Evolutionary conservation across 371 early-diverging fungal genomes (phyloP).

Genomic region (Circinella minor): DNA sequence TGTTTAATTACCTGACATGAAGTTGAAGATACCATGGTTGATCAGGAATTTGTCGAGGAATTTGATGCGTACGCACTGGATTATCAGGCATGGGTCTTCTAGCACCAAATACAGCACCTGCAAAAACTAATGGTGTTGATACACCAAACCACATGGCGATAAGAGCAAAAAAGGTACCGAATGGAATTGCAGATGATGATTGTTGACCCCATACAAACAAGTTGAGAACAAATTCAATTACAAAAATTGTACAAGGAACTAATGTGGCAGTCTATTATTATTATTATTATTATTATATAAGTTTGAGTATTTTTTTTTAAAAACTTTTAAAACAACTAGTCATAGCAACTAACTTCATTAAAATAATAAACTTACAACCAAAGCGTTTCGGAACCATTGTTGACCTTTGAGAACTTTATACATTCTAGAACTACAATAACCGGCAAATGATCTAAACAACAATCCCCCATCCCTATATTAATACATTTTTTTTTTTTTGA

Average conservation of each 20-base stretch:
- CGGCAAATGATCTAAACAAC: conserved; percentile 55
- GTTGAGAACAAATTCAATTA: conserved; percentile 65
- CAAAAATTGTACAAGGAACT: conserved; percentile 52
- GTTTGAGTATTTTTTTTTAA: too few species aligned
- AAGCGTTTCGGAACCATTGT: conserved; percentile 75
- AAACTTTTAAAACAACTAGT: too few species aligned
- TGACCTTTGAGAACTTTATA: conserved; percentile 82
- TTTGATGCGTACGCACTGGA: conserved; percentile 91
- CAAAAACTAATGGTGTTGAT: conserved; percentile 70
- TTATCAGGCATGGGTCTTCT: conserved; percentile 68
- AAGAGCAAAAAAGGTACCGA: conserved; percentile 80
- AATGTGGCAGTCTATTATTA: conserved; percentile 50
- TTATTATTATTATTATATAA: too few species aligned
- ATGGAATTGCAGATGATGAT: conserved; percentile 83
- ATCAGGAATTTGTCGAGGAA: conserved; percentile 93
- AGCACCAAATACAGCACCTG: conserved; percentile 83
- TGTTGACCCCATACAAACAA: conserved; percentile 75
- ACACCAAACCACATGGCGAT: conserved; percentile 78
- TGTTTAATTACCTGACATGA: conserved; percentile 35
- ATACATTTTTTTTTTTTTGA: too few species aligned
- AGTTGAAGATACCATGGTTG: conserved; percentile 78
- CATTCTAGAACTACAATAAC: conserved; percentile 77
- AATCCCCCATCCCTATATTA: conserved; percentile 4
- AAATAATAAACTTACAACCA: conserved; percentile 31
- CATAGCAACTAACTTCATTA: too few species aligned